These are phyloP conservation scores for Yarrowia deformans DNA, from an alignment of 805 yeast genomes.

Conservation along the genomic window DNA sequence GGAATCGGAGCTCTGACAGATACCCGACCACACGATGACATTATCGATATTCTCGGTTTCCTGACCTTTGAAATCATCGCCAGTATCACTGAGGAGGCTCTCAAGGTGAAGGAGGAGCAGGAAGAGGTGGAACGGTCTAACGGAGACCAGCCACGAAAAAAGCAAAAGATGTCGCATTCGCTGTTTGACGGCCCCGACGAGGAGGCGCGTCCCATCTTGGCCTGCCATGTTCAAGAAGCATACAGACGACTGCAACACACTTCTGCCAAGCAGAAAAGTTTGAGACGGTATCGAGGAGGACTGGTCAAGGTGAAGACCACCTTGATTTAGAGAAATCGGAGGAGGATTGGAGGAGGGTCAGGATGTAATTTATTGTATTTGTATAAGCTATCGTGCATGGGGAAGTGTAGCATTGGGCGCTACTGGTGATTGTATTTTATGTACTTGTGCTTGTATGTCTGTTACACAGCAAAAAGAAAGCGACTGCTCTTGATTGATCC, in stretches of 20 bases:
- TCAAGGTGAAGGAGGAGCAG: constrained; percentile 76
- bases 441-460: too few relatives aligned
- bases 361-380: constrained; percentile 35
- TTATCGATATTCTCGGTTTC: constrained; percentile 93
- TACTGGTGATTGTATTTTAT: too few relatives aligned
- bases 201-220: constrained; percentile 75
- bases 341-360: not conserved
- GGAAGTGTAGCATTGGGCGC: too few relatives aligned
- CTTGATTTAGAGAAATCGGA: constrained; percentile 10
- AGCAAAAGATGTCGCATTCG: constrained; percentile 29
- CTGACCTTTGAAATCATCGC: constrained; percentile 97
- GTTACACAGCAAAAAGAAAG: too few relatives aligned
- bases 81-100: constrained; percentile 88
- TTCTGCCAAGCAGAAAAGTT: constrained; percentile 65
- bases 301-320: constrained; percentile 58
- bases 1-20: constrained; percentile 84
- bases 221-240: constrained; percentile 86
- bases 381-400: not conserved
- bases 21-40: constrained; percentile 93
- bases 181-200: constrained; percentile 90
- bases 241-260: constrained; percentile 77
- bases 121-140: constrained; percentile 61
- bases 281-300: constrained; percentile 77
- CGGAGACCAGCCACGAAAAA: constrained; percentile 52
- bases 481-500: too few relatives aligned